Base-by-base conservation (phyloP, 2,329 filamentous ascomycete species). In the Calonectria pseudoreteaudii region DNA sequence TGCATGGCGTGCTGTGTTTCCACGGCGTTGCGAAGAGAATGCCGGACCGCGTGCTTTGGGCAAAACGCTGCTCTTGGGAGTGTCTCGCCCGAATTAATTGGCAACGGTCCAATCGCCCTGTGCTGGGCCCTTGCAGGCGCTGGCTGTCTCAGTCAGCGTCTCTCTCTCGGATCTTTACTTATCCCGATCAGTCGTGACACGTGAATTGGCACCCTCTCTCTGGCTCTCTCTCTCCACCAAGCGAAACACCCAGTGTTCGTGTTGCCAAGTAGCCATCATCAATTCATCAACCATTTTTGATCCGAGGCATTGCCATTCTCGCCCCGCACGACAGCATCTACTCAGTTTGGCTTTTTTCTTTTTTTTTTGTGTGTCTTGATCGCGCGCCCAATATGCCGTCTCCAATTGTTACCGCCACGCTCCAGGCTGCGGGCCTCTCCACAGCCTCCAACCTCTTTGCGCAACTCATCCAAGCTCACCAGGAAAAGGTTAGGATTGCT, bases 371-470 rank as follows among this genome's bases (percentile, higher is more conserved):
- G n/a, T n/a, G n/a, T 36, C 34, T 10, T 10, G 23, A 64, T 4
- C 18, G 4, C 31, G 38, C 36, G 38, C 52, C 50, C 49, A 82
- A 79, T 66, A 88, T 88, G 87, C 85, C 84, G 60, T 88, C 88
- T 47, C 87, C 87, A 3, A 88, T 91, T 75, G 82, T 87, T 62
- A 86, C 85, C 74, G 88, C 90, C 68, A 90, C 89, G 36, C 77
- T 91, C 38, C 90, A 91, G 80, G 87, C 90, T 26, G 85, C 87
- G 10, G 81, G 84, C 52, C 85, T 91, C 13, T 90, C 89, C 28
- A 87, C 87, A 8, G 83, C 84, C 20, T 91, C 90, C 38, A 91
- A 91, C 78, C 80, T 91, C 50, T 82, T 90, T 66, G 90, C 90
- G 30, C 90, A 92, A 78, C 82, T 87, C 38, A 87, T 91, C 76